These are phyloP conservation scores for Malus sieversii DNA, from an alignment of 306 rosid genomes.

Conservation along the genomic window DNA sequence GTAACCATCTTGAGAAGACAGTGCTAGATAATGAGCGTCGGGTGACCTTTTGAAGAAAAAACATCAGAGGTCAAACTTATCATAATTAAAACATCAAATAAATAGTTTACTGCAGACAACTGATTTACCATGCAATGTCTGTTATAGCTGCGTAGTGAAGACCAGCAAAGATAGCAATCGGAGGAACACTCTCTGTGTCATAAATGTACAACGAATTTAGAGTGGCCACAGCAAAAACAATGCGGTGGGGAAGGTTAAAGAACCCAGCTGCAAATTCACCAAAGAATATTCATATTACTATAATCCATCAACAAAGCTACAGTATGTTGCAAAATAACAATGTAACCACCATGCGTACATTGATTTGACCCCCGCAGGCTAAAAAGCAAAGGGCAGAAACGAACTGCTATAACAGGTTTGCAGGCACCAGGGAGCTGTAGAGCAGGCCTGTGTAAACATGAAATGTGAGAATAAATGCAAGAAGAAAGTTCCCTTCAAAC, in stretches of 20 bases:
- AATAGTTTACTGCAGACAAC: slow-evolving; percentile 6
- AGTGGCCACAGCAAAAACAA: slow-evolving; percentile 81
- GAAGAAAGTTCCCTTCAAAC: slow-evolving; percentile 1
- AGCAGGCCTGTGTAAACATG: slow-evolving; percentile 63
- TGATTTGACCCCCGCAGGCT: slow-evolving; percentile 54
- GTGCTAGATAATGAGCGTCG: slow-evolving; percentile 68
- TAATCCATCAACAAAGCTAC: not conserved
- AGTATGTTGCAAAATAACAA: not conserved
- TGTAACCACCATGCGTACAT: slow-evolving; percentile 34
- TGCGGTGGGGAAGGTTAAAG: slow-evolving; percentile 84
- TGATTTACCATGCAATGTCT: slow-evolving; percentile 71
- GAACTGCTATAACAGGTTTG: slow-evolving; percentile 80
- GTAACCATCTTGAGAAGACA: slow-evolving; percentile 94
- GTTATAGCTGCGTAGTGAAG: slow-evolving; percentile 94
- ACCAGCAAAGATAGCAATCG: slow-evolving; percentile 73
- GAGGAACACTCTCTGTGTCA: slow-evolving; percentile 73
- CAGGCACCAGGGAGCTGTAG: slow-evolving; percentile 81
- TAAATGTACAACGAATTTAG: slow-evolving; percentile 77
- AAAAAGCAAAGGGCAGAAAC: slow-evolving; percentile 67
- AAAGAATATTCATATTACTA: slow-evolving; percentile 6
- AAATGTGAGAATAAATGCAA: slow-evolving; percentile 20
- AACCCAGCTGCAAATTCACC: slow-evolving; percentile 49
- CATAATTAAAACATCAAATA: slow-evolving; percentile 12
- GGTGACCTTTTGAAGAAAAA: slow-evolving; percentile 58
- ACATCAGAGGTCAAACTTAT: not conserved